Base-by-base conservation (phyloP, 768 basidiomycete genomes). In the Boletus coccyginus region DNA sequence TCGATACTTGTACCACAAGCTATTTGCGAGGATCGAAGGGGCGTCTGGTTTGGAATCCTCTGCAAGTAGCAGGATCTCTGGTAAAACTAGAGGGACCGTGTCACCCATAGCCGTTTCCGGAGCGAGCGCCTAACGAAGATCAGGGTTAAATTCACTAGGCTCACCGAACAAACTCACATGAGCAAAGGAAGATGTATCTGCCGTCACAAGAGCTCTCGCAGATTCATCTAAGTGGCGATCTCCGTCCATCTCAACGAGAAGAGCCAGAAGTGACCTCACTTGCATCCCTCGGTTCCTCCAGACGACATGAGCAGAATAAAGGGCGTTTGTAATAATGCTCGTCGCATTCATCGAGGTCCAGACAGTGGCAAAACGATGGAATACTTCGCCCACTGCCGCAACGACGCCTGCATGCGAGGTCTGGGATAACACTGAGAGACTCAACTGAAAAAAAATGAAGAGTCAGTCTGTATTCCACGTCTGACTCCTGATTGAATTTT, bases 1-100 rank as follows among this genome's bases (percentile, higher is more conserved):
- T 42, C 87, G 83, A 62, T 92, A 92, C 66, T 89, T 88, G 70
- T 89, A 88, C 91, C 91, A 93, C 14, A 93, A 75, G 45, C 81
- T 80, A 61, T 87, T 88, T 0, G 90, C 90, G 21, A 93, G 81
- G 46, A 81, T 78, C 1, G 85, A 84, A 3, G 88, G 81, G 7
- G 85, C 88, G 55, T 86, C 83, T 0, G 75, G 74, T 48, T 80
- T 78, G 3, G 77, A 70, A 64, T 89, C 83, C 11, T 77, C 80
- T 6, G 81, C 80, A n/a, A 91, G 78, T 9, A 84, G 66, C 19
- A 88, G 73, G 39, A 91, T 88, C 66, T 91, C 89, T 0, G 86
- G 84, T 11, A 80, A 69, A 41, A 69, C 71, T 1, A 53, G 53
- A 16, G 79, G 79, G 2, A 74, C 77, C 14, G 49, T 59, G 16